phyloP scores from a whole-genome alignment of 2,329 filamentous ascomycete species.

The Neurospora crassa region DNA sequence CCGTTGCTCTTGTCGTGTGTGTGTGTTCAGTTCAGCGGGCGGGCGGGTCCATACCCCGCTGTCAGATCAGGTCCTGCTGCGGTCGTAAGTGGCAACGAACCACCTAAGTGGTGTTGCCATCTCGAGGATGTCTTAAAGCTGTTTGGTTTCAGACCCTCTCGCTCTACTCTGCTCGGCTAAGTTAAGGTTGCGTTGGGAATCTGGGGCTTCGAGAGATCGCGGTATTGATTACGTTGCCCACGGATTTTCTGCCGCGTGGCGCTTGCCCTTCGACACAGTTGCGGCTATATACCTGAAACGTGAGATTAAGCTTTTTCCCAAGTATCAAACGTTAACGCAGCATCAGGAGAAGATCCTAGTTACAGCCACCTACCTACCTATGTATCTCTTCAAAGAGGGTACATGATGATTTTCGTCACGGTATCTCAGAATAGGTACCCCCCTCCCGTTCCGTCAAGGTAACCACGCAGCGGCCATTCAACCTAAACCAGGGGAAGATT shows the following conservation, averaged over 20 bases:
- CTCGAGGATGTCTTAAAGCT: background rate
- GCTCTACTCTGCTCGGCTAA: background rate
- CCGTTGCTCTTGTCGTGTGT: background rate
- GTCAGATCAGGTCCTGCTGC: background rate
- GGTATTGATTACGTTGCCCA: background rate
- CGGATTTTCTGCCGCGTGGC: background rate
- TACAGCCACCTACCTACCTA: background rate
- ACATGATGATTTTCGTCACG: background rate
- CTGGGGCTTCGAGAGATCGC: background rate
- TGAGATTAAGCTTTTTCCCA: background rate
- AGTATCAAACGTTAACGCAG: background rate
- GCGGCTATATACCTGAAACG: background rate
- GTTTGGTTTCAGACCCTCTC: background rate
- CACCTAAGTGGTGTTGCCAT: background rate
- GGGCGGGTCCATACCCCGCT: background rate
- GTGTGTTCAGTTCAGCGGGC: background rate
- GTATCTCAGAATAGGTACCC: background rate
- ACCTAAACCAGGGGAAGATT: background rate
- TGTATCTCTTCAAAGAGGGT: background rate
- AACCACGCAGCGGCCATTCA: background rate
- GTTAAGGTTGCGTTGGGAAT: background rate
- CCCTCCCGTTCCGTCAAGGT: background rate
- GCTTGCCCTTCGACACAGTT: background rate
- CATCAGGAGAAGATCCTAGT: background rate
- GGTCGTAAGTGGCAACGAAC: background rate